Conservation (phyloP, 2,329 filamentous ascomycete species). For the Diaporthe sp. region DNA sequence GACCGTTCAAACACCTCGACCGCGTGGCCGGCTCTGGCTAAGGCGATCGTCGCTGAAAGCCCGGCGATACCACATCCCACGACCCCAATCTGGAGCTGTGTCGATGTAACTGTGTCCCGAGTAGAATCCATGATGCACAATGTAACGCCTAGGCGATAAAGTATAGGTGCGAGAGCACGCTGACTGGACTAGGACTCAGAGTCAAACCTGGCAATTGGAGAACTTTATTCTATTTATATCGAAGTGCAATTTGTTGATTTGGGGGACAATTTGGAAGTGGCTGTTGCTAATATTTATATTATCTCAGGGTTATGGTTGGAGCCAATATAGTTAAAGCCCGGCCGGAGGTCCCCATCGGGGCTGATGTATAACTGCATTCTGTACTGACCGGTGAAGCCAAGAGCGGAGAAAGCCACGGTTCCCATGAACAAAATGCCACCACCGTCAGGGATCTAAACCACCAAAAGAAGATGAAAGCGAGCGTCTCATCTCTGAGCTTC, state of each 20-base stretch:
- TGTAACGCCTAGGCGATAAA: too few relatives aligned
- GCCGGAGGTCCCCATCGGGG: constrained; percentile 17
- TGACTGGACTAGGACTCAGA: not conserved
- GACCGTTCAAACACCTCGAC: constrained; percentile 13
- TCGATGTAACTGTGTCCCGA: not conserved
- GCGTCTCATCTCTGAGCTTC: too few relatives aligned
- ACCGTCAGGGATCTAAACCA: too few relatives aligned
- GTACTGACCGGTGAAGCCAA: too few relatives aligned
- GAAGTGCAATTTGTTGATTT: not conserved
- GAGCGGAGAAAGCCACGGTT: too few relatives aligned
- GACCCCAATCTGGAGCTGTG: not conserved
- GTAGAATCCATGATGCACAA: not conserved
- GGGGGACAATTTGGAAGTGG: not conserved
- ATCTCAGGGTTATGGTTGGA: not conserved
- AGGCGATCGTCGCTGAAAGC: constrained; percentile 2
- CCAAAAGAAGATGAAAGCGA: too few relatives aligned
- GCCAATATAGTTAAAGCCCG: not conserved
- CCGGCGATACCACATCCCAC: constrained; percentile 1
- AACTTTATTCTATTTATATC: not conserved
- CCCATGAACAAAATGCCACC: too few relatives aligned
- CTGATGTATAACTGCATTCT: too few relatives aligned
- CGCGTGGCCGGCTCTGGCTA: constrained; percentile 10
- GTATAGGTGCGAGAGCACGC: not conserved
- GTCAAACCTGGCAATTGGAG: too few relatives aligned
- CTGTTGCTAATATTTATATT: too few relatives aligned